Conservation (phyloP, 164 flowering plant genomes). For the Vitis labrusca region DNA sequence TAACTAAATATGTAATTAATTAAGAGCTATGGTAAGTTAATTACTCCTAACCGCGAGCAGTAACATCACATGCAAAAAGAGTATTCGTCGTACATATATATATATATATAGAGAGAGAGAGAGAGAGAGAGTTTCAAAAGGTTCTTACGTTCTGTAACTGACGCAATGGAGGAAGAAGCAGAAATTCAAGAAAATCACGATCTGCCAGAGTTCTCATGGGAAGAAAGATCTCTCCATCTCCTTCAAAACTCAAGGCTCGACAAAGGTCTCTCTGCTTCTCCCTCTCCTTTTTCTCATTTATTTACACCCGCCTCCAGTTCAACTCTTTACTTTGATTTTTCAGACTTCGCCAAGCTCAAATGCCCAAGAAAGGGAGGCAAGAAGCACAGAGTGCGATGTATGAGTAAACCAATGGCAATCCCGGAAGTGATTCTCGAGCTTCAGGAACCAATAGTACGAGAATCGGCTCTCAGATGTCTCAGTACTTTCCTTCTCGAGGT, state of each 20-base stretch:
- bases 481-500: constrained; percentile 42
- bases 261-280: constrained; percentile 22
- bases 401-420: constrained; percentile 39
- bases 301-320: not conserved
- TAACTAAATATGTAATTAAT: no score
- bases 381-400: constrained; percentile 24
- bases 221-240: constrained; percentile 30
- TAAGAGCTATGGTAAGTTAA: no score
- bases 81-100: no score
- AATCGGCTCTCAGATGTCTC: constrained; percentile 35
- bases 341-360: constrained; percentile 19
- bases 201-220: constrained; percentile 18
- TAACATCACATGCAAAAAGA: no score
- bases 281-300: not conserved
- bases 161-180: no score
- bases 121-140: no score
- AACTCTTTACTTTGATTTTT: not conserved
- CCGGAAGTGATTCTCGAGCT: constrained; percentile 36
- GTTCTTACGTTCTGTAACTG: no score
- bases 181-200: constrained; percentile 8
- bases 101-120: no score
- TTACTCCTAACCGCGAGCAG: no score
- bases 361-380: constrained; percentile 12
- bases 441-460: constrained; percentile 28
- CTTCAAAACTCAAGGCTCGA: constrained; percentile 25